Percentiles rank a stretch among this genome's conserved stretches.
Evolutionary conservation across 192 early-diverging fungal species (phyloP).

Genomic region (Coemansia sp.): DNA sequence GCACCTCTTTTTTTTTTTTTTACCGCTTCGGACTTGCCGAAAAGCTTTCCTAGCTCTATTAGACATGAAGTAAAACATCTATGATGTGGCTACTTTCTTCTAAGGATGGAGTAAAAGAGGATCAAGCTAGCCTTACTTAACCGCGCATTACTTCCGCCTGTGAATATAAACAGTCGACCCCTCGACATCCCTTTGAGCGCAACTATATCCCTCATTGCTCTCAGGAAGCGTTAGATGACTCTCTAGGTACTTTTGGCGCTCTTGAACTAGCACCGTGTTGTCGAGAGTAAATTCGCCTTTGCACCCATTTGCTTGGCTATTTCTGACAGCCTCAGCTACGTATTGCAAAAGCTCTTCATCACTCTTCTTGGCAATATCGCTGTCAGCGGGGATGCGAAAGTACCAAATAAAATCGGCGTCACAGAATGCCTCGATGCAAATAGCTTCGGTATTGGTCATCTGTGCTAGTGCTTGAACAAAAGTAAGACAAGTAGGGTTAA

Average conservation of each 20-base stretch:
- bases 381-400: not conserved
- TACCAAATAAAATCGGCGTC: not conserved
- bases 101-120: not conserved
- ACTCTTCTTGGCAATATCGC: not conserved
- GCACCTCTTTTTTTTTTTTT: too few species aligned
- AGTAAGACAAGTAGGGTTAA: not conserved
- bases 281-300: not conserved
- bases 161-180: not conserved
- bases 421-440: not conserved
- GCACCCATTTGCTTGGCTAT: too few species aligned
- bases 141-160: not conserved
- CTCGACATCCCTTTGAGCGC: not conserved
- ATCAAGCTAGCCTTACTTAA: too few species aligned
- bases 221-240: not conserved
- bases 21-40: too few species aligned
- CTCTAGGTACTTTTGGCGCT: not conserved
- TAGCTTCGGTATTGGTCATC: not conserved
- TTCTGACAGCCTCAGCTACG: not conserved
- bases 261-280: not conserved
- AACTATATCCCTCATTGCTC: too few species aligned
- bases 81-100: not conserved
- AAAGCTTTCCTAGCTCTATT: too few species aligned
- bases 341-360: not conserved
- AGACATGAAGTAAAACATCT: not conserved
- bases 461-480: not conserved